Conservation (phyloP, 1,139 yeast species). For the Blastobotrys petasosporus region DNA sequence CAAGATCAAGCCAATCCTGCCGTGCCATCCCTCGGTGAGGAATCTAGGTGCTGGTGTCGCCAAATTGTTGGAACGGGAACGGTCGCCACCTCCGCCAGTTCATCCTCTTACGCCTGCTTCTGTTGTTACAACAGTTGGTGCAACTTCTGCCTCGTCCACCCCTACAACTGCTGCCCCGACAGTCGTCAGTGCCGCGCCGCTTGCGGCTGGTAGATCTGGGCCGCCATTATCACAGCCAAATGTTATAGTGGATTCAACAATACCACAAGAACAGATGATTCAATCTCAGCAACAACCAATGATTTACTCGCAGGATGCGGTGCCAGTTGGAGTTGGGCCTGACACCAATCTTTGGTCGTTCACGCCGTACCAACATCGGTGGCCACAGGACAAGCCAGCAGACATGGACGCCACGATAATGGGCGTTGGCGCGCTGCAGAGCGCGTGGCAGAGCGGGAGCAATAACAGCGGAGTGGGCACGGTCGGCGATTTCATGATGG, state of each 20-base stretch:
- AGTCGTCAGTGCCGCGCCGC: not conserved
- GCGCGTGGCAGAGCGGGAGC: slow-evolving; percentile 10
- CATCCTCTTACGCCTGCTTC: not conserved
- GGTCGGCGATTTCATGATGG: slow-evolving; percentile 20
- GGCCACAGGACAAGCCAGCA: not conserved
- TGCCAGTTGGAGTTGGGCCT: not conserved
- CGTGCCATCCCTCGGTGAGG: slow-evolving; percentile 20
- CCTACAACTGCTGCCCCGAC: too few relatives aligned
- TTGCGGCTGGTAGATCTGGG: not conserved
- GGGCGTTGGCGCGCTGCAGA: slow-evolving; percentile 6
- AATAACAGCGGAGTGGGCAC: slow-evolving; percentile 10
- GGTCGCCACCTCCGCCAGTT: not conserved
- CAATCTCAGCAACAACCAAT: slow-evolving; percentile 1
- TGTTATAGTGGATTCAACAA: not conserved
- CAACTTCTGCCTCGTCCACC: slow-evolving; percentile 1
- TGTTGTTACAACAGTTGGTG: not conserved
- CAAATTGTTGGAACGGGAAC: slow-evolving; percentile 1
- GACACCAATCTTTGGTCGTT: slow-evolving; percentile 12
- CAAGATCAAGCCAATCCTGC: slow-evolving; percentile 17
- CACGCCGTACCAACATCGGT: slow-evolving; percentile 11
- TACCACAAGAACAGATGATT: not conserved
- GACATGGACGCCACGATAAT: not conserved
- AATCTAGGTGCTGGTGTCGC: slow-evolving; percentile 18
- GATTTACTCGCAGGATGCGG: not conserved
- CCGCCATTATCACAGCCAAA: not conserved